phyloP scores from a whole-genome alignment of 495 filamentous ascomycete species.

The Talaromyces stipitatus region DNA sequence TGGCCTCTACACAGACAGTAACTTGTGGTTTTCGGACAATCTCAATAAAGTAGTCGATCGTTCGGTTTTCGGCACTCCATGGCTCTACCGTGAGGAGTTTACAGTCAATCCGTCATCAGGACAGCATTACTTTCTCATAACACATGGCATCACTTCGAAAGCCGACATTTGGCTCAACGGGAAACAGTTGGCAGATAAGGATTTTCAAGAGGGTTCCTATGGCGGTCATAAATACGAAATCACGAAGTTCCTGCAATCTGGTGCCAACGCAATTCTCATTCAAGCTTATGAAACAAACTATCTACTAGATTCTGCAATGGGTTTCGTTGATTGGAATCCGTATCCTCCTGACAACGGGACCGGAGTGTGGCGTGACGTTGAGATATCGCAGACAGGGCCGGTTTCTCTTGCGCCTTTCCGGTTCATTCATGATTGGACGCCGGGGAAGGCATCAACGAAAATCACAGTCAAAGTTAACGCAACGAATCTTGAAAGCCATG shows the following conservation, averaged over 20 bases:
- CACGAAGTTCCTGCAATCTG: slow-evolving; percentile 27
- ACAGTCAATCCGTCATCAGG: slow-evolving; percentile 23
- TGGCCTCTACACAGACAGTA: slow-evolving; percentile 45
- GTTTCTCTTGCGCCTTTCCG: slow-evolving; percentile 43
- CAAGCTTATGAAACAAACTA: slow-evolving; percentile 51
- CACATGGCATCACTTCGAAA: slow-evolving; percentile 52
- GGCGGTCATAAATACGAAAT: slow-evolving; percentile 48
- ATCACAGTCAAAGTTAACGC: slow-evolving; percentile 40
- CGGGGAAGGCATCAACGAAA: slow-evolving; percentile 17
- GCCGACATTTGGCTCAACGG: slow-evolving; percentile 59
- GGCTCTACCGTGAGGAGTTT: slow-evolving; percentile 57
- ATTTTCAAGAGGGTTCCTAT: slow-evolving; percentile 49
- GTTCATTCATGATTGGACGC: slow-evolving; percentile 36
- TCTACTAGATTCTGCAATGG: slow-evolving; percentile 48
- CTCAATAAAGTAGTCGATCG: slow-evolving; percentile 32
- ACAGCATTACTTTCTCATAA: slow-evolving; percentile 45
- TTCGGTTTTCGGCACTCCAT: slow-evolving; percentile 45
- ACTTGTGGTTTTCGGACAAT: slow-evolving; percentile 52
- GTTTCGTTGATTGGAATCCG: slow-evolving; percentile 62
- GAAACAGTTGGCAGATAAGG: slow-evolving; percentile 35
- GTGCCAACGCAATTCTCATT: slow-evolving; percentile 44
- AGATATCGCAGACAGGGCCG: slow-evolving; percentile 48
- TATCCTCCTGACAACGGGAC: slow-evolving; percentile 52
- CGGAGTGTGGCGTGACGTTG: slow-evolving; percentile 56
- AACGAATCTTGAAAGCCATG: slow-evolving; percentile 37